Evolutionary conservation across 345 rosid genomes (phyloP).

Genomic region (Eucalyptus cloeziana): DNA sequence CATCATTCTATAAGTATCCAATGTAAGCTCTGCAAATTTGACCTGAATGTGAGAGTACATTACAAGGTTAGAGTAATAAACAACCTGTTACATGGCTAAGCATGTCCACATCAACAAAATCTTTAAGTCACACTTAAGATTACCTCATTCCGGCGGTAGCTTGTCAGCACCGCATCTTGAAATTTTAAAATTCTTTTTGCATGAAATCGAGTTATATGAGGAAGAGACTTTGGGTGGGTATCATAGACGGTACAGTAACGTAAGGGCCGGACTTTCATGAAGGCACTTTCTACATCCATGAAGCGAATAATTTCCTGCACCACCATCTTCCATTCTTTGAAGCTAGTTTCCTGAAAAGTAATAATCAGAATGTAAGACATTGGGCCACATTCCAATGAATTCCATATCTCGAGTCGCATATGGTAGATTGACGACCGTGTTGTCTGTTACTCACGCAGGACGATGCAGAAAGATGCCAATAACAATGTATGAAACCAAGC

Average conservation of each 20-base stretch:
- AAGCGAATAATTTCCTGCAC: slow-evolving; percentile 75
- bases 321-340: slow-evolving; percentile 88
- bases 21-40: slow-evolving; percentile 85
- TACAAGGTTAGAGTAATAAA: neutral
- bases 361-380: neutral
- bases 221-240: slow-evolving; percentile 61
- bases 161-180: slow-evolving; percentile 70
- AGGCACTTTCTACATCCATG: slow-evolving; percentile 27
- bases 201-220: slow-evolving; percentile 70
- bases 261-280: slow-evolving; percentile 50
- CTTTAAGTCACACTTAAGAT: neutral
- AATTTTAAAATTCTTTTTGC: slow-evolving; percentile 77
- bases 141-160: slow-evolving; percentile 88
- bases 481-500: neutral
- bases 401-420: neutral
- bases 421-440: neutral
- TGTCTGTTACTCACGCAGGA: neutral
- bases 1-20: slow-evolving; percentile 87
- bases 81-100: neutral
- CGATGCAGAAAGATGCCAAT: neutral
- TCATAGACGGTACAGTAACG: slow-evolving; percentile 63
- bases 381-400: neutral
- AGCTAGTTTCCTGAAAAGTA: slow-evolving; percentile 58
- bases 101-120: neutral
- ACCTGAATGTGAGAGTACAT: slow-evolving; percentile 38